Percentiles rank a stretch among this genome's conserved stretches.
phyloP scores from a whole-genome alignment of 2,329 filamentous ascomycete species.

The Fusarium duplospermum region DNA sequence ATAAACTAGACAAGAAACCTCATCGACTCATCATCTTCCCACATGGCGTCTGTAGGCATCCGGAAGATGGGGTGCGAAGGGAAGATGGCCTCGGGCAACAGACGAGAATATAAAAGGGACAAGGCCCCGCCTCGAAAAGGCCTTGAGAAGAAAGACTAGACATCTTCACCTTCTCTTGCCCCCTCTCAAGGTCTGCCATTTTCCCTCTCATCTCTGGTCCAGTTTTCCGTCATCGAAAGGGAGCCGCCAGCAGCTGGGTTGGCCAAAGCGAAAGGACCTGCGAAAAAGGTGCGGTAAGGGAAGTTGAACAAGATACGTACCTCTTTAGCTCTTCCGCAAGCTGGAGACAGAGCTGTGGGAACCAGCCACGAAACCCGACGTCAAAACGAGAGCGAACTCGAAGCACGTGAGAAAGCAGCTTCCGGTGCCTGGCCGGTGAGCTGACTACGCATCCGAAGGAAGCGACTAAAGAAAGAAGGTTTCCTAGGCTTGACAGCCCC shows the following conservation, averaged over 20 bases:
- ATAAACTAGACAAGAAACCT: background rate
- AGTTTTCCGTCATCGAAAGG: slow-evolving; percentile 36
- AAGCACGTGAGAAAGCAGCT: slow-evolving; percentile 24
- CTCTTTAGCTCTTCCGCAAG: slow-evolving; percentile 10
- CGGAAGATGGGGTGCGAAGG: slow-evolving; percentile 7
- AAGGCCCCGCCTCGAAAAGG: slow-evolving; percentile 28
- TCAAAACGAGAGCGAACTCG: slow-evolving; percentile 14
- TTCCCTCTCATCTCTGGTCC: slow-evolving; percentile 24
- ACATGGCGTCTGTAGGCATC: slow-evolving; percentile 7
- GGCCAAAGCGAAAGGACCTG: slow-evolving; percentile 30
- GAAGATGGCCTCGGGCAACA: slow-evolving; percentile 36
- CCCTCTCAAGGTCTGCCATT: slow-evolving; percentile 1
- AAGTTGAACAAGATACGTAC: slow-evolving; percentile 39
- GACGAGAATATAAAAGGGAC: slow-evolving; percentile 44
- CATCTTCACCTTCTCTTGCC: slow-evolving; percentile 24
- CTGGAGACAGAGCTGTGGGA: background rate
- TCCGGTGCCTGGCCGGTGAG: background rate
- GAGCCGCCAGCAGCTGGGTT: slow-evolving; percentile 37
- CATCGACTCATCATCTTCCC: slow-evolving; percentile 10
- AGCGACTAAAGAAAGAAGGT: background rate
- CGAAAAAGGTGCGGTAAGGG: slow-evolving; percentile 29
- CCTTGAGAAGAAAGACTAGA: slow-evolving; percentile 22
- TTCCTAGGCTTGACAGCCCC: background rate
- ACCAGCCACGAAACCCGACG: background rate
- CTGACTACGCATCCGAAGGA: background rate